Evolutionary conservation across 2,329 filamentous ascomycete species (phyloP), one percentile per base, ranked within the genome.

Genomic region (Colletotrichum lini): DNA sequence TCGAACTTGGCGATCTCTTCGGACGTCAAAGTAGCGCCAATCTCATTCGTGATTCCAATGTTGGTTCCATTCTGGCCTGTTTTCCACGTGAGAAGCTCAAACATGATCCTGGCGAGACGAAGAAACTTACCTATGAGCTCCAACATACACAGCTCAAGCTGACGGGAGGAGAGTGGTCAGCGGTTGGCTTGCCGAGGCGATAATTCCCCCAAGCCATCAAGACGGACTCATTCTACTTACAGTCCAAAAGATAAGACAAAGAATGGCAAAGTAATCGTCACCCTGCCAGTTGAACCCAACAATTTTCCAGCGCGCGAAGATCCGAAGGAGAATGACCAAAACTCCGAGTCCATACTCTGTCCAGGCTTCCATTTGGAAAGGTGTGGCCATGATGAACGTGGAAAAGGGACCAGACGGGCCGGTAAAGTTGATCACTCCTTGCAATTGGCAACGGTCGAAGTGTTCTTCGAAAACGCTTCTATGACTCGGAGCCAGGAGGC

Each of bases 361-460:
- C 83, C 84, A 85, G 10, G 82, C 82, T 73, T 85, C 83, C 2
- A 75, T 78, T 68, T 83, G 80, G 66, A 85, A 85, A 3, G 83
- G 82, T 5, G 81, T 83, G n/a, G 78, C 77, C 13, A 73, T 50
- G 75, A 77, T 79, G 50, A 38, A 60, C 9, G 15, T 10, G 15
- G 23, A 38, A 47, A 16, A 16, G 21, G 6, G 18, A 38, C 18
- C 12, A 13, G 13, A 49, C 13, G 7, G 13, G 3, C 18, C 9
- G 18, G 26, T 12, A 18, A 15, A 18, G 30, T 23, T 42, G 40
- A 42, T 10, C 26, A n/a, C 47, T 21, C 12, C 21, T 18, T 18
- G 30, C 40, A 8, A 3, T 16, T 44, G 56, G 21, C 26, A 13
- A 16, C 15, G 12, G 15, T 15, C 42, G 6, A 50, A 13, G 7